Percentiles rank a stretch among this genome's conserved stretches.
phyloP scores from a whole-genome alignment of 345 rosid genomes.

The Salix dunnii region DNA sequence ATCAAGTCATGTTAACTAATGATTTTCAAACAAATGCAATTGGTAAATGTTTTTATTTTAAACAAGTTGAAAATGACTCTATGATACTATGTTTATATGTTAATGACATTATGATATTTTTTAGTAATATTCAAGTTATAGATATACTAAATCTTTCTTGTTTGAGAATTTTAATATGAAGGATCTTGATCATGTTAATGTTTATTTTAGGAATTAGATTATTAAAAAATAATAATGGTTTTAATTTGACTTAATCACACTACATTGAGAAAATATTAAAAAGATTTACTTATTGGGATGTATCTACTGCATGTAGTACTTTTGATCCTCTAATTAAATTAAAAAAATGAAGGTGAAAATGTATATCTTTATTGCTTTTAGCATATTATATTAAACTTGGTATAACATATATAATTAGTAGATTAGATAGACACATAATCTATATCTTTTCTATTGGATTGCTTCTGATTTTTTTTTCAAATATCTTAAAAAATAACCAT shows the following conservation, averaged over 20 bases:
- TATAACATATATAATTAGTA: not conserved
- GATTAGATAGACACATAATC: not conserved
- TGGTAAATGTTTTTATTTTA: not conserved
- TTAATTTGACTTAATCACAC: not conserved
- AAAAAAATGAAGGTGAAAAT: not conserved
- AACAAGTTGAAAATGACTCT: not conserved
- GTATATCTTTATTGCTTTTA: not conserved
- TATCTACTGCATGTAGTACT: no score
- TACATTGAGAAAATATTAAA: constrained; percentile 3
- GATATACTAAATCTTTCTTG: not conserved
- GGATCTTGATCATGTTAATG: not conserved
- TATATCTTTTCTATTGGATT: not conserved
- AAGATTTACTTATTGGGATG: not conserved
- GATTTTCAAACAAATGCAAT: no score
- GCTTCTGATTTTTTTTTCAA: not conserved
- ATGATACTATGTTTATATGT: constrained; percentile 2
- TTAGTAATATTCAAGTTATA: not conserved
- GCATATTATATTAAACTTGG: no score
- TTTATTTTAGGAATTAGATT: not conserved
- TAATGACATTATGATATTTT: not conserved
- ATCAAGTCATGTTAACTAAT: not conserved
- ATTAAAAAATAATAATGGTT: not conserved
- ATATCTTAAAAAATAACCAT: not conserved
- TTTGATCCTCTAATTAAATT: not conserved
- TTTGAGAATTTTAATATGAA: not conserved